phyloP scores from a whole-genome alignment of 225 moss, liverwort and hornwort species.

The Rhytidiadelphus loreus region DNA sequence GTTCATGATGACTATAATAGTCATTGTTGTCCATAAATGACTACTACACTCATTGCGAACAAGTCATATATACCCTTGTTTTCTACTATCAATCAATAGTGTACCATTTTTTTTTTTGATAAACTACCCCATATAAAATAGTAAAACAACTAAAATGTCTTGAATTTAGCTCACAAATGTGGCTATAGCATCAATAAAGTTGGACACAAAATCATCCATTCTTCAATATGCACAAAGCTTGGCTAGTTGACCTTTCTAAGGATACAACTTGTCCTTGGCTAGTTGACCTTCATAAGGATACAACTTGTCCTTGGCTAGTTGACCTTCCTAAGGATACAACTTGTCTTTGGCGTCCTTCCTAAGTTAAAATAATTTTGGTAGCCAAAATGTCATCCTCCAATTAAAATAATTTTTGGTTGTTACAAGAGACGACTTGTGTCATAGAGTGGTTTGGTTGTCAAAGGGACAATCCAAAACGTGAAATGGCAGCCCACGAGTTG shows the following conservation, averaged over 20 bases:
- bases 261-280: too few species aligned
- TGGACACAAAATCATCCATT: neutral
- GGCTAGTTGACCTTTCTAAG: neutral
- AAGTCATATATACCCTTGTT: too few species aligned
- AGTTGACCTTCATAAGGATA: too few species aligned
- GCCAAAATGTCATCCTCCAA: neutral
- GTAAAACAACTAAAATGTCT: neutral
- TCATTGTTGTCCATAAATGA: too few species aligned
- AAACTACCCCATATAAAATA: too few species aligned
- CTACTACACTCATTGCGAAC: too few species aligned
- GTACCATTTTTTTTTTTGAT: too few species aligned
- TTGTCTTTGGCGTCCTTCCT: rapidly evolving
- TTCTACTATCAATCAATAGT: neutral
- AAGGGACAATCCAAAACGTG: neutral
- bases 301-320: too few species aligned
- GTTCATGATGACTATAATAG: too few species aligned
- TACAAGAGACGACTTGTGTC: neutral
- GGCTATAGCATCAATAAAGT: too few species aligned
- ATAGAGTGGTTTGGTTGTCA: too few species aligned
- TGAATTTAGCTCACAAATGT: neutral
- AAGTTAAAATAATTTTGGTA: neutral
- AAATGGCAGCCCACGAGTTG: neutral
- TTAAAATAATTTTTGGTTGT: neutral
- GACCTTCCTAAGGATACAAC: neutral
- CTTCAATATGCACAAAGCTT: neutral